Evolutionary conservation across 495 filamentous ascomycete genomes (phyloP).

Genomic region (Neurospora sp.): DNA sequence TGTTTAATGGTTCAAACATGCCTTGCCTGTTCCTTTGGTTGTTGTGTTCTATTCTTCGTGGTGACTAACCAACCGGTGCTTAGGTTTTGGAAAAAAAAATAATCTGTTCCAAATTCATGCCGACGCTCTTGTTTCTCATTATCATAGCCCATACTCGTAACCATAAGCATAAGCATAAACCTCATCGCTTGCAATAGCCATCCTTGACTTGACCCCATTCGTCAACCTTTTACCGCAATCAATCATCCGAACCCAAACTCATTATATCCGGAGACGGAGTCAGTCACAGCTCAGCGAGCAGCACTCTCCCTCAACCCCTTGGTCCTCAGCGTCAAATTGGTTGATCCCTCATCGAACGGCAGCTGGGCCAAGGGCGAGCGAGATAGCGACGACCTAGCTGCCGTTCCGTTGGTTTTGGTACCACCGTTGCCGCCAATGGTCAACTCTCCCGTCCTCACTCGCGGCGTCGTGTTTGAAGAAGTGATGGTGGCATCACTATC

Average conservation of each 20-base stretch:
- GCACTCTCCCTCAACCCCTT: constrained; percentile 40
- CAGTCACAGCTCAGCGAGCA: constrained; percentile 9
- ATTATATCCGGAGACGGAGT: background rate
- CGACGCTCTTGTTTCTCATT: background rate
- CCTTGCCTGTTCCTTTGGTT: too few species aligned
- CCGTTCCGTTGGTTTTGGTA: background rate
- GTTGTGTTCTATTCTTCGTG: too few species aligned
- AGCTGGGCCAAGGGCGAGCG: constrained; percentile 11
- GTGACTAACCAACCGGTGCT: too few species aligned
- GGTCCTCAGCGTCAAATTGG: constrained; percentile 32
- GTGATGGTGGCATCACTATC: constrained; percentile 38
- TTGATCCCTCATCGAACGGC: constrained; percentile 29
- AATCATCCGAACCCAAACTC: background rate
- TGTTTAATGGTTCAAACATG: background rate
- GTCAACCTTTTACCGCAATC: too few species aligned
- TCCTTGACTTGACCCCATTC: too few species aligned
- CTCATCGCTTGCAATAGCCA: too few species aligned
- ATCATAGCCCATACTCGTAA: background rate
- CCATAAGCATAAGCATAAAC: too few species aligned
- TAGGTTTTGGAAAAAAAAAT: too few species aligned
- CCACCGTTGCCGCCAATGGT: constrained; percentile 4
- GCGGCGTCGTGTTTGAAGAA: constrained; percentile 11
- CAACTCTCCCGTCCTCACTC: constrained; percentile 22
- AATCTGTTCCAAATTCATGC: background rate
- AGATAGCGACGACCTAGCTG: background rate